Evolutionary conservation across 441 rosid genomes (phyloP).

Genomic region (Pelargonium myrrhifolium): DNA sequence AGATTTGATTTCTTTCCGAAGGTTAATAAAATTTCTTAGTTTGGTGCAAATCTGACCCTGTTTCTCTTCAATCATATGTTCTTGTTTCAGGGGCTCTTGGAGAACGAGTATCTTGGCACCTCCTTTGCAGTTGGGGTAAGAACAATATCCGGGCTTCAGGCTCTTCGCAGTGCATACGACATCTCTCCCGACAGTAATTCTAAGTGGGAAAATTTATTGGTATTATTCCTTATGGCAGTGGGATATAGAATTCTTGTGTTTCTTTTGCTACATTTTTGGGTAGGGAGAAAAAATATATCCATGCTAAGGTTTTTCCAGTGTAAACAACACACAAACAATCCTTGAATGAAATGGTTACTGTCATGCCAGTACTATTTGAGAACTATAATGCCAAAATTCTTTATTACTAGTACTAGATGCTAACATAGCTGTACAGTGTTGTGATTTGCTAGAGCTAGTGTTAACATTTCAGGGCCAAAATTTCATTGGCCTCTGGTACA

Average conservation of each 20-base stretch:
- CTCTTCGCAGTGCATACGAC: slow-evolving; percentile 59
- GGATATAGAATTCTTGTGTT: slow-evolving; percentile 61
- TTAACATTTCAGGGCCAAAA: too few species aligned
- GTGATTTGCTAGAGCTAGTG: too few species aligned
- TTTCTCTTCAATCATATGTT: background rate
- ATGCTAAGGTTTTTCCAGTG: slow-evolving; percentile 32
- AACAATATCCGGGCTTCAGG: slow-evolving; percentile 78
- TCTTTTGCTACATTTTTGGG: slow-evolving; percentile 50
- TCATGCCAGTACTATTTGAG: too few species aligned
- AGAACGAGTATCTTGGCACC: slow-evolving; percentile 81
- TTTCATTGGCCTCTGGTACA: too few species aligned
- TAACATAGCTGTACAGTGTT: too few species aligned
- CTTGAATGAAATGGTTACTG: slow-evolving; percentile 31
- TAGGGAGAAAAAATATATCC: slow-evolving; percentile 38
- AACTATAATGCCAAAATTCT: too few species aligned
- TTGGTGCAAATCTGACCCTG: background rate
- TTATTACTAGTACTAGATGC: too few species aligned
- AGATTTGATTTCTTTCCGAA: too few species aligned
- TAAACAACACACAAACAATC: slow-evolving; percentile 38
- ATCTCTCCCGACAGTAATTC: slow-evolving; percentile 63
- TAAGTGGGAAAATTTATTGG: slow-evolving; percentile 82
- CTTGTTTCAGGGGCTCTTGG: slow-evolving; percentile 65
- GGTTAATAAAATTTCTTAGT: too few species aligned
- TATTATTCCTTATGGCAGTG: slow-evolving; percentile 71
- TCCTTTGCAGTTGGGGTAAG: slow-evolving; percentile 85